Base-by-base conservation (phyloP, 306 rosid species). In the Fragaria vesca region DNA sequence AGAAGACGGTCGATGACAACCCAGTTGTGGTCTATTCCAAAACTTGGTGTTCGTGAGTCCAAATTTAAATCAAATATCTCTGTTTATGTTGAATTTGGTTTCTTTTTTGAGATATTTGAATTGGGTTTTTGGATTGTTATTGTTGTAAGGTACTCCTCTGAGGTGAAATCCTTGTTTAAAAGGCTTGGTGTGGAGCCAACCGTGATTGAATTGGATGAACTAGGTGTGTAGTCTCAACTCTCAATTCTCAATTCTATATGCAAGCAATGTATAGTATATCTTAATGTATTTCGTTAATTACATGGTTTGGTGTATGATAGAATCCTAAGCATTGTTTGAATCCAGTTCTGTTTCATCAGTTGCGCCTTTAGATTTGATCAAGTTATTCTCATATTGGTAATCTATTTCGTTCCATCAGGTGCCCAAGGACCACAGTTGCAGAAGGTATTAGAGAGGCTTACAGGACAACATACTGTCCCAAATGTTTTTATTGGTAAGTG, bases 341-440 rank as follows among this genome's bases (percentile, higher is more conserved):
- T 18, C 55, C n/a, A 8, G 7, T 15, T 61, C 55, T 38, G 47
- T 73, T 42, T 30, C 3, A n/a, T 28, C 26, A 36, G 46, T 51
- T 48, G 21, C 3, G 36, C 47, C 62, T 28, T 71, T 30, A 18
- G 30, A 47, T 12, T 62, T 77, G 50, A 34, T 28, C 13, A 18
- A 11, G 15, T 40, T 69, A 4, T 34, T 48, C 7, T 47, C 46
- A 12, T 52, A 67, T 38, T 42, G 1, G 62, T 12, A 24, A 40
- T 52, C 15, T 46, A 5, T 71, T 67, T 81, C 57, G 66, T 40
- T 68, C 48, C 69, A 81, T 72, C 86, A 95, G 99, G 97, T 85
- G 87, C 94, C 77, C 99, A 95, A 86, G 99, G 99, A 78, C 97
- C 97, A 26, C 97, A 95, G 78, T 62, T 95, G 83, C 99, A 95